Conservation (phyloP, 768 basidiomycete genomes). For the Lactifluus hygrophoroides region DNA sequence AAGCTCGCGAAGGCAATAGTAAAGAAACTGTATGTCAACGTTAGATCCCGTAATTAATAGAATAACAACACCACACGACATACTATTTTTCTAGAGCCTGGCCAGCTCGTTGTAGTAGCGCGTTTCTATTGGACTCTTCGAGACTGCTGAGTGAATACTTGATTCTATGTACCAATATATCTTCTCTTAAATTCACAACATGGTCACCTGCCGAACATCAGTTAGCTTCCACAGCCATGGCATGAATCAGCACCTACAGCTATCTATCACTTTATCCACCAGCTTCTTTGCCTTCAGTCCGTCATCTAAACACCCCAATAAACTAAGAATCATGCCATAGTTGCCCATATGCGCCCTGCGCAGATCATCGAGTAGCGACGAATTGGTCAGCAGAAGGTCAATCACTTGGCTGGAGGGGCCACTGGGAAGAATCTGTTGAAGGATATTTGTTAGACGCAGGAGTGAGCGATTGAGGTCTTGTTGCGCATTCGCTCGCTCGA, state of each 20-base stretch:
- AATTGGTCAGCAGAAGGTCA: constrained; percentile 72
- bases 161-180: constrained; percentile 73
- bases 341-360: constrained; percentile 89
- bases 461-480: constrained; percentile 72
- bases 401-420: constrained; percentile 72
- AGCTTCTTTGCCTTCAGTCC: constrained; percentile 80
- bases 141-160: constrained; percentile 78
- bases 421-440: constrained; percentile 68
- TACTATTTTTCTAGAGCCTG: constrained; percentile 86
- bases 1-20: constrained; percentile 90
- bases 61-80: constrained; percentile 22
- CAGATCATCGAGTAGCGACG: constrained; percentile 73
- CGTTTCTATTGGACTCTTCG: constrained; percentile 44
- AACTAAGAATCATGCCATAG: constrained; percentile 83
- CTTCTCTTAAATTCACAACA: constrained; percentile 85
- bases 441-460: constrained; percentile 66
- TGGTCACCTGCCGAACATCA: constrained; percentile 58
- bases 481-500: constrained; percentile 72
- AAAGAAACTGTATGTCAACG: constrained; percentile 58
- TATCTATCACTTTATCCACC: constrained; percentile 86
- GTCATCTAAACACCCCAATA: constrained; percentile 87
- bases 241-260: constrained; percentile 33
- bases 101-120: constrained; percentile 53
- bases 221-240: not conserved
- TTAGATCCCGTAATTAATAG: not conserved